A percentile compares a stretch with the other conserved stretches of the same genome.
These are phyloP conservation scores for Paecilomyces sp. DNA, from an alignment of 2,329 filamentous ascomycete species.

Conservation along the genomic window DNA sequence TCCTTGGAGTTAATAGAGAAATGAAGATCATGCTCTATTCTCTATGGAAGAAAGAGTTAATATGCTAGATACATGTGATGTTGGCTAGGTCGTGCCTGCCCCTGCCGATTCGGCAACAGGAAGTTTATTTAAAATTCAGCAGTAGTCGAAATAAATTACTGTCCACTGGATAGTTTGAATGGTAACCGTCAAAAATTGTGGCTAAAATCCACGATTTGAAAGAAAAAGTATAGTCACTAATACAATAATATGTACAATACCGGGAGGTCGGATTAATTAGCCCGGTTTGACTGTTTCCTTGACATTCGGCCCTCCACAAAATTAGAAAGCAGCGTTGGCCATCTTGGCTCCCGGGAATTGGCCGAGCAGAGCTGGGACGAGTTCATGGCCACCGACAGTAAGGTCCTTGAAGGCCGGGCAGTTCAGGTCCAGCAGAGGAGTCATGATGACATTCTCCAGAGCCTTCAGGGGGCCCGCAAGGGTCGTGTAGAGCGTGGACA, in stretches of 20 bases:
- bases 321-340: not conserved
- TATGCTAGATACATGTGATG: too few relatives aligned
- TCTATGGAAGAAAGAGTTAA: too few relatives aligned
- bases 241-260: not conserved
- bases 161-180: not conserved
- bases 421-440: constrained; percentile 19
- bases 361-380: constrained; percentile 21
- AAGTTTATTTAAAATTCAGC: too few relatives aligned
- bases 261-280: not conserved
- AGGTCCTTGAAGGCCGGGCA: constrained; percentile 27
- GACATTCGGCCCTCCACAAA: not conserved
- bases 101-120: too few relatives aligned
- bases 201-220: not conserved
- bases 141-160: not conserved
- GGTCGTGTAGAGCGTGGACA: constrained; percentile 21
- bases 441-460: constrained; percentile 19
- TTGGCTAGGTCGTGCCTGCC: too few relatives aligned
- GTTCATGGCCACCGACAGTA: constrained; percentile 20
- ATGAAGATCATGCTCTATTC: too few relatives aligned
- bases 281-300: not conserved
- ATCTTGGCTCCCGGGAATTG: constrained; percentile 20
- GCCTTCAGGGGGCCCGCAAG: constrained; percentile 20
- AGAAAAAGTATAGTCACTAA: not conserved
- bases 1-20: too few relatives aligned
- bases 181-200: not conserved